phyloP scores from a whole-genome alignment of 768 basidiomycete species.

The Pholiota microspora region DNA sequence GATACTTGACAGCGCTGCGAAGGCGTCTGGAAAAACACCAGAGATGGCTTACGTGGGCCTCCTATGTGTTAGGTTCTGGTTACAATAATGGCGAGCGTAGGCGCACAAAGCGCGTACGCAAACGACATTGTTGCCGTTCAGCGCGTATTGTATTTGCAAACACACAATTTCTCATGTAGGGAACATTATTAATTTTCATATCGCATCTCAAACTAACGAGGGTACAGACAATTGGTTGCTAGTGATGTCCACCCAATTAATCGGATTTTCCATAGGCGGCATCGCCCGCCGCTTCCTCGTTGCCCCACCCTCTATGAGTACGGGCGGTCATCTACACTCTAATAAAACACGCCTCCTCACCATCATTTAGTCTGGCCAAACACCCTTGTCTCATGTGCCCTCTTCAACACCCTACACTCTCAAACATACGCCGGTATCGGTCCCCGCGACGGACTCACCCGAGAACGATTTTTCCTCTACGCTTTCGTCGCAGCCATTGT shows the following conservation, averaged over 20 bases:
- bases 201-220: background rate
- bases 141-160: conserved; percentile 62
- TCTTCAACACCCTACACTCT: conserved; percentile 75
- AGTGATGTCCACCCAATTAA: conserved; percentile 70
- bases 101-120: conserved; percentile 56
- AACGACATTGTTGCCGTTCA: conserved; percentile 78
- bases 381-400: conserved; percentile 64
- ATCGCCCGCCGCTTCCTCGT: conserved; percentile 64
- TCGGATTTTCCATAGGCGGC: conserved; percentile 59
- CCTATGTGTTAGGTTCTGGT: conserved; percentile 46
- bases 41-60: conserved; percentile 5
- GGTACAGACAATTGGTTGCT: conserved; percentile 58
- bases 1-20: background rate
- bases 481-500: conserved; percentile 45
- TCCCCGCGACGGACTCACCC: conserved; percentile 47
- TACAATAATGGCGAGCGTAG: conserved; percentile 62
- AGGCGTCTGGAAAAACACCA: background rate
- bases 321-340: conserved; percentile 7
- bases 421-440: conserved; percentile 56
- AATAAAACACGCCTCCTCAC: conserved; percentile 1
- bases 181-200: background rate
- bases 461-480: conserved; percentile 59
- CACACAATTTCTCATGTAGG: conserved; percentile 47
- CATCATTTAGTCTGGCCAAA: conserved; percentile 62
- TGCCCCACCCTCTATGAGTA: conserved; percentile 63